Conservation (phyloP, 2,329 filamentous ascomycete genomes). For the Teratosphaeria destructans region DNA sequence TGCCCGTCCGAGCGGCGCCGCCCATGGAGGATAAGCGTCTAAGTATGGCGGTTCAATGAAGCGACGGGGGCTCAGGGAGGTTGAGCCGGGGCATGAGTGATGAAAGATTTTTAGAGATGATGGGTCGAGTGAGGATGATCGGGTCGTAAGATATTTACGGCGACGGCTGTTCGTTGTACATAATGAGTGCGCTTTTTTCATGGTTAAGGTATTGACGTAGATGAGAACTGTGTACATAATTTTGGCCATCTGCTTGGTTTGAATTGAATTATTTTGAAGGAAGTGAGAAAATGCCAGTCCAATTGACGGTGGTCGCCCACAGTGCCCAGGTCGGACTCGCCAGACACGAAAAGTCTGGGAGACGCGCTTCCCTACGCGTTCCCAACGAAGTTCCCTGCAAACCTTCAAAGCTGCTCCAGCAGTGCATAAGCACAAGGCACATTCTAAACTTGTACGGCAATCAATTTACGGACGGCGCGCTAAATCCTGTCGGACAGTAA, state of each 20-base stretch:
- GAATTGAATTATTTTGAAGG: too few species aligned
- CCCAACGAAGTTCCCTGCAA: not conserved
- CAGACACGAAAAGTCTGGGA: not conserved
- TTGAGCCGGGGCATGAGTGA: not conserved
- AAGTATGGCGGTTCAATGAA: conserved; percentile 2
- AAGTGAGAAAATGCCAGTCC: too few species aligned
- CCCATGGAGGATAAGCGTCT: not conserved
- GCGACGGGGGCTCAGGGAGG: not conserved
- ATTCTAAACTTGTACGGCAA: not conserved
- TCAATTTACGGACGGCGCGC: not conserved
- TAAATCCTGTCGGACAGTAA: too few species aligned
- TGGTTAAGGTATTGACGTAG: too few species aligned
- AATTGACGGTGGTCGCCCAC: too few species aligned
- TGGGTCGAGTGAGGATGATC: not conserved
- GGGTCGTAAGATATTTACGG: not conserved
- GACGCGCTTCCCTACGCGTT: not conserved
- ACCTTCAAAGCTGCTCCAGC: not conserved
- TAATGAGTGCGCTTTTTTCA: not conserved
- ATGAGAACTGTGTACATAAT: too few species aligned
- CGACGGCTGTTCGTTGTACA: not conserved
- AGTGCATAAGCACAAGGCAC: not conserved
- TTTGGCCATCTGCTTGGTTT: not conserved
- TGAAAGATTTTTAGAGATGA: not conserved
- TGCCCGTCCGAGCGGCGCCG: conserved; percentile 3
- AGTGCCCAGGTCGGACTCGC: too few species aligned